Evolutionary conservation across 2,329 filamentous ascomycete species (phyloP), one percentile per base, ranked within the genome.

Genomic region (Cyphellophora europaea): DNA sequence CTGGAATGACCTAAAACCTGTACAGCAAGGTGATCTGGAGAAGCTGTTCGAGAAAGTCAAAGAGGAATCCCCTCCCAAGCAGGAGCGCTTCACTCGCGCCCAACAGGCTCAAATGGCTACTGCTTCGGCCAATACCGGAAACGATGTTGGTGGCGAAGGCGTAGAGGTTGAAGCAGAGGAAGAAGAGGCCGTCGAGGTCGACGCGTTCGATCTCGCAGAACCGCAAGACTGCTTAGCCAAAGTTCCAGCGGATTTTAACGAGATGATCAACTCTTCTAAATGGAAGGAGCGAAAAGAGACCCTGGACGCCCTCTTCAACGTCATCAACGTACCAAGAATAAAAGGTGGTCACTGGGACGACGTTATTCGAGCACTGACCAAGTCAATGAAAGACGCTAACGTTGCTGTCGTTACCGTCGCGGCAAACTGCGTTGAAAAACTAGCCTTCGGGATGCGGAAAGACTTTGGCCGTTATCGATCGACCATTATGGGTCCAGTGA

Each of bases 221-320:
- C 84, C 89, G 0, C 80, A 95, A 40, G 87, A 98, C 54, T 78
- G 95, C 1, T 60, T 85, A 37, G 71, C 82, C 23, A 91, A 89
- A 49, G 69, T 96, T 3, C 82, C 89, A 0, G 75, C 77, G 25
- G 79, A 87, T 54, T 88, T 95, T 46, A 72, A 76, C 45, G 91
- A 98, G 14, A 78, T 82, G 40, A 65, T 98, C 18, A 80, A 74
- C 0, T 96, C 89, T 6, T 80, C 88, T 1, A 98, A 98, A 57
- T 98, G 91, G 91, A 98, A 98, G 56, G 93, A 98, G 48, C 74
- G 91, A 42, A 98, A 98, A 59, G 91, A 98, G 49, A 85, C 84
- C 0, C 69, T 96, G 3, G 91, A 98, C 42, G 85, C 76, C 6
- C 69, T 95, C 0, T 81, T 79, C 49, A 73, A 74, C 11, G 71